A percentile compares a stretch with the other conserved stretches of the same genome.
Conservation (phyloP, 495 filamentous ascomycete genomes). For the Sporormia fimetaria region DNA sequence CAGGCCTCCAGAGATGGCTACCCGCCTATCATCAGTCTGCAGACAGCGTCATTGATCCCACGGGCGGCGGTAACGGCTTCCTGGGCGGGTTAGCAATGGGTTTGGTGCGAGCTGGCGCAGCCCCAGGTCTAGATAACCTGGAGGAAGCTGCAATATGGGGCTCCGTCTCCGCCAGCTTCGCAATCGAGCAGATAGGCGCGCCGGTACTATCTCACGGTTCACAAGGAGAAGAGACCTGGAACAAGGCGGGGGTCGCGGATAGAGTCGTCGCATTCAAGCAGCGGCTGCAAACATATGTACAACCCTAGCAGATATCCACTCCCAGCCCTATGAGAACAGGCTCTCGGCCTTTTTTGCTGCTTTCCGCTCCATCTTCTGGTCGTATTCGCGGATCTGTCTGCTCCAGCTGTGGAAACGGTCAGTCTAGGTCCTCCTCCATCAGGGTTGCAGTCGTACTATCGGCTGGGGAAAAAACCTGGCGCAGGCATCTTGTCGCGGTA, state of each 20-base stretch:
- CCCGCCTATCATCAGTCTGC: conserved; percentile 47
- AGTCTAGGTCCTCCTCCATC: background rate
- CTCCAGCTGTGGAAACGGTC: conserved; percentile 58
- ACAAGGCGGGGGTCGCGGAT: conserved; percentile 47
- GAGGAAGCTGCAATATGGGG: conserved; percentile 65
- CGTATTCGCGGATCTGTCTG: conserved; percentile 81
- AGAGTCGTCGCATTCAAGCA: conserved; percentile 26
- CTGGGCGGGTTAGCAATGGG: conserved; percentile 73
- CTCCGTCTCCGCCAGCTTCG: conserved; percentile 80
- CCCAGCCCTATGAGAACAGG: conserved; percentile 8
- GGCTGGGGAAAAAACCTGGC: conserved; percentile 84
- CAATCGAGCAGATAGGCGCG: conserved; percentile 86
- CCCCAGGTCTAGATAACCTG: conserved; percentile 37
- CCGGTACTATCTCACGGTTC: conserved; percentile 46
- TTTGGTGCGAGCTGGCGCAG: conserved; percentile 41
- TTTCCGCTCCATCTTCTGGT: conserved; percentile 52
- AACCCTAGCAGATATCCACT: conserved; percentile 24
- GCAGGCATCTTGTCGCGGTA: conserved; percentile 75
- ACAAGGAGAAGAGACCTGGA: conserved; percentile 70
- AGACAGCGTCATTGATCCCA: conserved; percentile 69
- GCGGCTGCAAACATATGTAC: conserved; percentile 43
- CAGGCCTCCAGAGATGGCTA: conserved; percentile 35
- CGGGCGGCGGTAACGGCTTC: conserved; percentile 92
- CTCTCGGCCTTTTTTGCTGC: background rate
- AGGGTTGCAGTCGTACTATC: conserved; percentile 54